A percentile compares a stretch with the other conserved stretches of the same genome.
phyloP scores from a whole-genome alignment of 306 rosid species.

The Gastrolobium villosum region DNA sequence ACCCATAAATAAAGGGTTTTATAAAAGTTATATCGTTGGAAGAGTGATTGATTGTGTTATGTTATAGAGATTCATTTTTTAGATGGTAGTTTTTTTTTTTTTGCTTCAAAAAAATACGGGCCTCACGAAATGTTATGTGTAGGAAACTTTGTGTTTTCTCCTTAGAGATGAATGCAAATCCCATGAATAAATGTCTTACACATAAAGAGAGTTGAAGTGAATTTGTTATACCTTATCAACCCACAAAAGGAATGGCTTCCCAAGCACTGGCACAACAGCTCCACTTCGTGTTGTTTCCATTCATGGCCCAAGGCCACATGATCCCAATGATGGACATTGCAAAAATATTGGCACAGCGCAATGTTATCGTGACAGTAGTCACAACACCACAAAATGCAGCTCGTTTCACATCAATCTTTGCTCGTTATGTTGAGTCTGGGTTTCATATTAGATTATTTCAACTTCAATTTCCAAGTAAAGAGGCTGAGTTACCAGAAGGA shows the following conservation, averaged over 20 bases:
- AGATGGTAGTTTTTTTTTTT: no score
- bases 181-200: not conserved
- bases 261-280: slow-evolving; percentile 32
- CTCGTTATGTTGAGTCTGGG: slow-evolving; percentile 50
- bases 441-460: slow-evolving; percentile 52
- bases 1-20: no score
- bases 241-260: slow-evolving; percentile 51
- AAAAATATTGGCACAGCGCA: slow-evolving; percentile 59
- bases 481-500: slow-evolving; percentile 70
- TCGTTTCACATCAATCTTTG: slow-evolving; percentile 58
- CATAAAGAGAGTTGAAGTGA: not conserved
- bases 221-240: slow-evolving; percentile 6
- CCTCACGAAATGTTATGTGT: no score
- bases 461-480: slow-evolving; percentile 64
- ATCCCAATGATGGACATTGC: slow-evolving; percentile 89
- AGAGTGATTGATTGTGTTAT: no score
- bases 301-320: slow-evolving; percentile 95
- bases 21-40: no score
- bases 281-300: slow-evolving; percentile 74
- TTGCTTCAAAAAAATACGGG: no score
- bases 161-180: no score
- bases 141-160: no score
- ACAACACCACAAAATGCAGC: slow-evolving; percentile 77
- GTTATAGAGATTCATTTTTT: no score
- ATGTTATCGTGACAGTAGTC: slow-evolving; percentile 63